Conservation (phyloP, 768 basidiomycete genomes). For the Boletus pseudo-olivaceus region DNA sequence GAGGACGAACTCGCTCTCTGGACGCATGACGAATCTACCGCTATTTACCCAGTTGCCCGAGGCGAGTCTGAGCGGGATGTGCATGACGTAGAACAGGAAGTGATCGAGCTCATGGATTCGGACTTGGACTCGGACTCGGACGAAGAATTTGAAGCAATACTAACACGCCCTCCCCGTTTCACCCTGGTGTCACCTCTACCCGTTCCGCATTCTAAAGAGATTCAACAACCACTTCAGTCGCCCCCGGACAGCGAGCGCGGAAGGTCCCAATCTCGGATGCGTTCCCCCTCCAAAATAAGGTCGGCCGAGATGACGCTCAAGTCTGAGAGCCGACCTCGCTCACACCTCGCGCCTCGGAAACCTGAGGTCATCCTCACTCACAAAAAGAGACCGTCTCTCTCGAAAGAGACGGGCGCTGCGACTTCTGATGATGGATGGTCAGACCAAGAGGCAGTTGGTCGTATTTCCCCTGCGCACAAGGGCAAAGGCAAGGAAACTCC, state of each 20-base stretch:
- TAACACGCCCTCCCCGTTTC: slow-evolving; percentile 23
- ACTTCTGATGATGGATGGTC: not conserved
- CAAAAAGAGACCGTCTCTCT: slow-evolving; percentile 1
- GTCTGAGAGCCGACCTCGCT: slow-evolving; percentile 1
- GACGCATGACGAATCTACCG: slow-evolving; percentile 41
- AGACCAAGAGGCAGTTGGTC: slow-evolving; percentile 1
- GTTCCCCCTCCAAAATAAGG: slow-evolving; percentile 3
- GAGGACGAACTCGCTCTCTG: slow-evolving; percentile 48
- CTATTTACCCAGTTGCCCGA: slow-evolving; percentile 30
- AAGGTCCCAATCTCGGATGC: slow-evolving; percentile 8
- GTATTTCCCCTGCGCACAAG: slow-evolving; percentile 1
- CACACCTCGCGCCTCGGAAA: slow-evolving; percentile 7
- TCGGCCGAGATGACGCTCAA: not conserved
- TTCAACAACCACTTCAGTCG: slow-evolving; percentile 11
- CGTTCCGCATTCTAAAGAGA: not conserved
- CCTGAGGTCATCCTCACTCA: slow-evolving; percentile 7
- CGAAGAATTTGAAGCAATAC: slow-evolving; percentile 26
- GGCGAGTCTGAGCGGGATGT: slow-evolving; percentile 16
- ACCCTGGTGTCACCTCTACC: slow-evolving; percentile 6
- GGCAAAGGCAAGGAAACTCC: slow-evolving; percentile 19
- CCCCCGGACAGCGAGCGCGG: slow-evolving; percentile 15
- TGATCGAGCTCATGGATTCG: slow-evolving; percentile 25
- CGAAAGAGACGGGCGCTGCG: not conserved
- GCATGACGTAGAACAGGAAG: slow-evolving; percentile 16
- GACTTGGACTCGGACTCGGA: slow-evolving; percentile 27